Evolutionary conservation across 139 green algal genomes (phyloP).

Genomic region (Micromonas commoda): DNA sequence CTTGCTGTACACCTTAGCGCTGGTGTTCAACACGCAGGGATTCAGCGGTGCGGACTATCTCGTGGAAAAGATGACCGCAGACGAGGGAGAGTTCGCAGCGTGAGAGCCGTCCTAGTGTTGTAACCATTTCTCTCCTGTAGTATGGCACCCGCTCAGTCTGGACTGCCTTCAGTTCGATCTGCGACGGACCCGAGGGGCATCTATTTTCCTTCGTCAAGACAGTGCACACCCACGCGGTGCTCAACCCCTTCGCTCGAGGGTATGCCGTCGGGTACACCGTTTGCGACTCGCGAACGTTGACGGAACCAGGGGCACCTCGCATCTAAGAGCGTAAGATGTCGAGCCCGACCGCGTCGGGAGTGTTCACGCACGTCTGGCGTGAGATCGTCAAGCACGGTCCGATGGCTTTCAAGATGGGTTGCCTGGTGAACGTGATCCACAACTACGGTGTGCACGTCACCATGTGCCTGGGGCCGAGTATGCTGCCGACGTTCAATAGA

Average conservation of each 20-base stretch:
- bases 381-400: not conserved
- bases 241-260: too few relatives aligned
- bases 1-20: not conserved
- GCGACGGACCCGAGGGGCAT: too few relatives aligned
- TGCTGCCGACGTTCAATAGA: slow-evolving; percentile 73
- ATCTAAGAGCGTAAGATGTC: not conserved
- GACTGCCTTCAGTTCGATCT: too few relatives aligned
- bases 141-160: too few relatives aligned
- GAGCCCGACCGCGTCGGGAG: not conserved
- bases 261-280: too few relatives aligned
- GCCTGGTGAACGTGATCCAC: not conserved
- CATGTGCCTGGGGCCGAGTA: slow-evolving; percentile 67
- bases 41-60: not conserved
- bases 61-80: not conserved
- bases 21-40: not conserved
- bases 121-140: too few relatives aligned
- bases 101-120: too few relatives aligned
- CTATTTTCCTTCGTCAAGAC: too few relatives aligned
- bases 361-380: not conserved
- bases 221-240: too few relatives aligned
- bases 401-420: not conserved
- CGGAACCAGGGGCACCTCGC: not conserved
- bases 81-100: too few relatives aligned
- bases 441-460: slow-evolving; percentile 1
- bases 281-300: too few relatives aligned